phyloP scores from a whole-genome alignment of 345 rosid genomes.

The Populus tremula region DNA sequence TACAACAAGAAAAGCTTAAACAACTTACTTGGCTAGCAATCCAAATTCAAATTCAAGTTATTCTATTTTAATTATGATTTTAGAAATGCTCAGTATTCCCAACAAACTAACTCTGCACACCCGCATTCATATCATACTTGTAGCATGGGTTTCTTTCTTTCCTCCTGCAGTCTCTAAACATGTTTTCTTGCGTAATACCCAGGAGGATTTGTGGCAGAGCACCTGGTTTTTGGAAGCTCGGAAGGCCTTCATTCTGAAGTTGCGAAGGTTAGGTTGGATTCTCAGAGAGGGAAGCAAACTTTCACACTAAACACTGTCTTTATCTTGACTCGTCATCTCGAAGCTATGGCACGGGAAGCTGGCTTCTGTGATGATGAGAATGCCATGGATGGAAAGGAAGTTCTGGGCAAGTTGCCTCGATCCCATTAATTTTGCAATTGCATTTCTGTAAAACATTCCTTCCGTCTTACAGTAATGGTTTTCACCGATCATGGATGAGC shows the following conservation, averaged over 20 bases:
- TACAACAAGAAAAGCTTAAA: no score
- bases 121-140: neutral
- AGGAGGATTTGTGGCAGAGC: slow-evolving; percentile 60
- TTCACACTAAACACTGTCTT: slow-evolving; percentile 38
- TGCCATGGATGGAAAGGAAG: slow-evolving; percentile 6
- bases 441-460: neutral
- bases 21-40: no score
- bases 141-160: neutral
- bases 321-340: slow-evolving; percentile 23
- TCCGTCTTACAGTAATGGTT: neutral
- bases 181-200: slow-evolving; percentile 46
- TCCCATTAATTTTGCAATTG: no score
- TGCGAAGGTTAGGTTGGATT: slow-evolving; percentile 32
- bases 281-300: slow-evolving; percentile 23
- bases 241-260: slow-evolving; percentile 51
- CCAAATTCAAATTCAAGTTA: no score
- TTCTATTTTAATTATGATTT: neutral
- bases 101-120: neutral
- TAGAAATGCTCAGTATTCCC: neutral
- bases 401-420: neutral
- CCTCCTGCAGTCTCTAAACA: slow-evolving; percentile 33
- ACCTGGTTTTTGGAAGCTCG: slow-evolving; percentile 40
- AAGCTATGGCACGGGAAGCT: slow-evolving; percentile 40
- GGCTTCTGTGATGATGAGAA: slow-evolving; percentile 42
- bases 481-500: neutral